Evolutionary conservation across 2,329 filamentous ascomycete genomes (phyloP), one percentile per base, ranked within the genome.

Genomic region (Hyphodiscus sp.): DNA sequence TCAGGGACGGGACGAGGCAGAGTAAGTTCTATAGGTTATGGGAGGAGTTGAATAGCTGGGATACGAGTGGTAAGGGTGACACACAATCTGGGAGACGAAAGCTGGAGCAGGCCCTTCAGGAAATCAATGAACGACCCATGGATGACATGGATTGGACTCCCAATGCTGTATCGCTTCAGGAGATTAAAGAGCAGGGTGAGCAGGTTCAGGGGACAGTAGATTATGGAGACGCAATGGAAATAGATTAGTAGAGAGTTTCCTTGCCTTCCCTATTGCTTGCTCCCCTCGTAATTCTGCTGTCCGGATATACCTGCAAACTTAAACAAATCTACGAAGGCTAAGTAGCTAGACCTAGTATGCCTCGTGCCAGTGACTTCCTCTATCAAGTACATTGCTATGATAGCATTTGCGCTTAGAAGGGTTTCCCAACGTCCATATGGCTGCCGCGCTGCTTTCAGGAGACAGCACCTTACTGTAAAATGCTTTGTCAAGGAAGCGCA

Each of bases 121-220:
- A 59, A n/a, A 65, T 67, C 43, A 60, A 60, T 42, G 65, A 68
- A 49, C 45, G 54, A 10, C 63, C 63, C 1, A 54, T 68, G 30
- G 59, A 66, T 52, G 64, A 66, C 52, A 67, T 68, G 65, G 65
- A 68, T 56, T 68, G 66, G 66, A 66, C 65, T 11, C 63, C 64
- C 11, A 67, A 67, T 53, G 20, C 54, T 20, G 60, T 63, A 19
- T 64, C 61, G n/a, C 54, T 67, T 10, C 44, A 64, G 49, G 59
- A 67, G 53, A 41, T 64, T n/a, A 50, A 47, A n/a, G 38, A 47
- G 20, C 53, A 47, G 9, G 15, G 8, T n/a, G 52, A 53, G 5
- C n/a, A 16, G 41, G 19, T 30, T n/a, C 49, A 54, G 44, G 20
- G 41, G 20, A 51, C 50, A 4, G 33, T 57, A 15, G 42, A 52